Evolutionary conservation across 176 grass and related monocot species (phyloP).

Genomic region (Triticum aestivum): DNA sequence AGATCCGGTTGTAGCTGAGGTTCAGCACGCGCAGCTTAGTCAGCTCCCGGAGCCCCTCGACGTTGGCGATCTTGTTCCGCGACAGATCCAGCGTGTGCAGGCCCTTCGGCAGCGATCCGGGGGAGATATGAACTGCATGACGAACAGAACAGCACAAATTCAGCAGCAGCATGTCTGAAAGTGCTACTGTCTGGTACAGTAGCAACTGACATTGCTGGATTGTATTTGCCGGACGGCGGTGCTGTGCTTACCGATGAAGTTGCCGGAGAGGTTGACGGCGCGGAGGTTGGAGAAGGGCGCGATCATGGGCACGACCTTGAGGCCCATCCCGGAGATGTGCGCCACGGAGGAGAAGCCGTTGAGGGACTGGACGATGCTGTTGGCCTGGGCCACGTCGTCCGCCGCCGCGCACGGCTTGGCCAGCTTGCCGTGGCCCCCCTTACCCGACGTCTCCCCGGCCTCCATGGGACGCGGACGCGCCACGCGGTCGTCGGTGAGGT

Average conservation of each 20-base stretch:
- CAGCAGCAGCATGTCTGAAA: neutral
- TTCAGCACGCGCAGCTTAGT: constrained; percentile 76
- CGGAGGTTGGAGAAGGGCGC: constrained; percentile 69
- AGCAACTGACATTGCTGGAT: neutral
- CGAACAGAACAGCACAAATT: too few species aligned
- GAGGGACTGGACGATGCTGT: constrained; percentile 73
- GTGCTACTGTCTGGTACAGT: neutral
- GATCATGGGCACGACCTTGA: constrained; percentile 80
- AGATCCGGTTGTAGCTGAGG: constrained; percentile 95
- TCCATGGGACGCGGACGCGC: constrained; percentile 23
- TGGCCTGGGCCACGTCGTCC: constrained; percentile 81
- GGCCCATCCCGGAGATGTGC: constrained; percentile 85
- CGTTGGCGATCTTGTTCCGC: constrained; percentile 72
- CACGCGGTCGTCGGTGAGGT: neutral
- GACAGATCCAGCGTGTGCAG: constrained; percentile 86
- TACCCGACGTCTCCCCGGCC: constrained; percentile 53
- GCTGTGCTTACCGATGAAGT: constrained; percentile 74
- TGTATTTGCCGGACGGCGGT: neutral
- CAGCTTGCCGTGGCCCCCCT: constrained; percentile 25
- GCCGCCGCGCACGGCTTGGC: constrained; percentile 29
- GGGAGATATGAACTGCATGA: constrained; percentile 58
- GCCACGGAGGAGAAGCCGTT: constrained; percentile 80
- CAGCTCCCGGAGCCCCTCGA: constrained; percentile 82
- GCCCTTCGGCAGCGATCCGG: constrained; percentile 75
- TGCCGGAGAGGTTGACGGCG: constrained; percentile 76